Conservation (phyloP, 805 yeast species). For the Wickerhamiella sergipiensis region DNA sequence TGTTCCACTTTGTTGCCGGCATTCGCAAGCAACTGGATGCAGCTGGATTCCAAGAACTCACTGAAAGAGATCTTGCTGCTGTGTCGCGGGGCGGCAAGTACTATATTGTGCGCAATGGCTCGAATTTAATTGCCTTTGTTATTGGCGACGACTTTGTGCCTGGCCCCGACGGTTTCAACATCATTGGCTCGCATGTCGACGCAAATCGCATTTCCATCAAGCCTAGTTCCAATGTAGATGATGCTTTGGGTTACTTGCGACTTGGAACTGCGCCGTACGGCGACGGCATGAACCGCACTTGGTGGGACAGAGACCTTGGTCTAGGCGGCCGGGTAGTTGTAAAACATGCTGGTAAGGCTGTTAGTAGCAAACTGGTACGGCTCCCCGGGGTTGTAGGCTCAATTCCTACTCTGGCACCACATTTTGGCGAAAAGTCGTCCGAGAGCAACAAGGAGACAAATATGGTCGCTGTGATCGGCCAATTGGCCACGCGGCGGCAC, state of each 20-base stretch:
- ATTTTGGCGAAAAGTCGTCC: conserved; percentile 52
- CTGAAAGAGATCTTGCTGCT: conserved; percentile 40
- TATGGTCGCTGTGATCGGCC: conserved; percentile 64
- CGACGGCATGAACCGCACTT: conserved; percentile 44
- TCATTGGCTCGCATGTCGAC: conserved; percentile 59
- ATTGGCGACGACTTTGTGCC: conserved; percentile 57
- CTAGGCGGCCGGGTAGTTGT: conserved; percentile 62
- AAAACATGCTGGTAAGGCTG: conserved; percentile 28
- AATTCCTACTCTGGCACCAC: conserved; percentile 72
- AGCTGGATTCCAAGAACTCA: conserved; percentile 62
- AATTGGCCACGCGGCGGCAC: conserved; percentile 29
- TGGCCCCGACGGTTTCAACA: conserved; percentile 39
- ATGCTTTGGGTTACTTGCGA: conserved; percentile 57
- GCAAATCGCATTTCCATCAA: conserved; percentile 52
- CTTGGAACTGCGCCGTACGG: conserved; percentile 74
- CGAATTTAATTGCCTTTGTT: conserved; percentile 54
- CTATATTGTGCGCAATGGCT: conserved; percentile 56
- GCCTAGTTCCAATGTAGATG: conserved; percentile 46
- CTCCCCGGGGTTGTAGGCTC: conserved; percentile 39
- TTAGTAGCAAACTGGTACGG: conserved; percentile 20
- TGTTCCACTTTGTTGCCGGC: conserved; percentile 35
- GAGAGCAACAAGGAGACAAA: conserved; percentile 62
- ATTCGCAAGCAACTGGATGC: conserved; percentile 27
- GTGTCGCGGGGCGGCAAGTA: conserved; percentile 50
- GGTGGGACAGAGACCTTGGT: conserved; percentile 80